phyloP scores from a whole-genome alignment of 2,329 filamentous ascomycete species.

The Tolypocladium amazonense region DNA sequence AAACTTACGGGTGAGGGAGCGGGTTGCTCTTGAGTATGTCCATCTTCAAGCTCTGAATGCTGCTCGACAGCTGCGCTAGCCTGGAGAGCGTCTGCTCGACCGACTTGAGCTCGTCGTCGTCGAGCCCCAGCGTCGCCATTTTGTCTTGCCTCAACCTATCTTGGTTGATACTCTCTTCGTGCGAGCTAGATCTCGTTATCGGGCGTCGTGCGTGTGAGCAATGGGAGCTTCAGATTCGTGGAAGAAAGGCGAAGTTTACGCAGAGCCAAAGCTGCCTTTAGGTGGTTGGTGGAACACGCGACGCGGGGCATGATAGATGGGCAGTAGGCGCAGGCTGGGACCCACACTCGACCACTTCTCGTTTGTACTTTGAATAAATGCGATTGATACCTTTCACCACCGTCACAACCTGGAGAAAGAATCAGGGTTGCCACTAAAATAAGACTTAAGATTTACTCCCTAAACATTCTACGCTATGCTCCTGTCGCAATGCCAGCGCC shows the following conservation, averaged over 20 bases:
- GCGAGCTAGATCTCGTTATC: no score
- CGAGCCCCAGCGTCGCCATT: slow-evolving; percentile 37
- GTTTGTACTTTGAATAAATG: background rate
- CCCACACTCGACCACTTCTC: background rate
- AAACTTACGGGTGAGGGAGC: slow-evolving; percentile 53
- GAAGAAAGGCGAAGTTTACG: background rate
- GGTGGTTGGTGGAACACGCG: background rate
- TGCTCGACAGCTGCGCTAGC: slow-evolving; percentile 57
- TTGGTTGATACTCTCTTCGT: background rate
- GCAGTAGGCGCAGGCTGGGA: background rate
- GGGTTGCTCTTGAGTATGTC: slow-evolving; percentile 53
- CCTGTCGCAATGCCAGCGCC: background rate
- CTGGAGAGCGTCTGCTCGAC: slow-evolving; percentile 62
- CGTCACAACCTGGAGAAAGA: background rate
- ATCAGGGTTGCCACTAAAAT: background rate
- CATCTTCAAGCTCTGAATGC: slow-evolving; percentile 51
- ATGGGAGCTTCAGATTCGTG: background rate
- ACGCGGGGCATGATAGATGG: background rate
- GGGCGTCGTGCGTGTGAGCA: background rate
- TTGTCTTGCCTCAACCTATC: background rate
- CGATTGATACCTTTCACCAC: background rate
- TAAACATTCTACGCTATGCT: background rate
- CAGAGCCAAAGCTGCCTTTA: background rate
- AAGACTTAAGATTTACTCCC: background rate
- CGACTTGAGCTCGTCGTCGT: slow-evolving; percentile 51